Percentiles rank a stretch among this genome's conserved stretches.
These are phyloP conservation scores for Harringtonia aguacate DNA, from an alignment of 2,329 filamentous ascomycete species.

Conservation along the genomic window DNA sequence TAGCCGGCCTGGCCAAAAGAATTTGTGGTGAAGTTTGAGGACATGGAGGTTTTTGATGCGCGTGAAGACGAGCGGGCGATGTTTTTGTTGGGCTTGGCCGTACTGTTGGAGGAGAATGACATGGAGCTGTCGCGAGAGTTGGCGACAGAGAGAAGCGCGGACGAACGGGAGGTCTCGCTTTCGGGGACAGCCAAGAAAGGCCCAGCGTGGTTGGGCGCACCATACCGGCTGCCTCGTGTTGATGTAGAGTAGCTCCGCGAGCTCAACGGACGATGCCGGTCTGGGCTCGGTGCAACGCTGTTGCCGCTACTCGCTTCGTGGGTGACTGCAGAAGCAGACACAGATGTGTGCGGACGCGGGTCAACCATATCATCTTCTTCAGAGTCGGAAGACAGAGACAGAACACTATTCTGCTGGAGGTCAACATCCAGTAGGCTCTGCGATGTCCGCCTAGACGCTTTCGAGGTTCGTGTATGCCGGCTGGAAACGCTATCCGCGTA, in stretches of 20 bases:
- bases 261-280: too few relatives aligned
- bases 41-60: conserved; percentile 23
- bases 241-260: too few relatives aligned
- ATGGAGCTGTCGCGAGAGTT: conserved; percentile 20
- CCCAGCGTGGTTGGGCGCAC: too few relatives aligned
- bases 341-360: conserved; percentile 20
- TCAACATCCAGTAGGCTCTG: conserved; percentile 39
- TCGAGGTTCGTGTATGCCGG: conserved; percentile 43
- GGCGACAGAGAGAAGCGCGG: conserved; percentile 8
- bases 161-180: background rate
- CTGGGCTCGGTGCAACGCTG: too few relatives aligned
- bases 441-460: conserved; percentile 37
- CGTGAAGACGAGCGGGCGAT: conserved; percentile 17
- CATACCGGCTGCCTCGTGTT: too few relatives aligned
- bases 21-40: conserved; percentile 1
- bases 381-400: conserved; percentile 47
- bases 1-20: background rate
- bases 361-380: conserved; percentile 34
- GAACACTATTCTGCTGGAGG: conserved; percentile 41
- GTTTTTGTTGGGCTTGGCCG: conserved; percentile 4
- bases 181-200: background rate
- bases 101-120: conserved; percentile 9
- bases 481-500: conserved; percentile 43
- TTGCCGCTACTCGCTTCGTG: background rate
- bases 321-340: conserved; percentile 10